These are phyloP conservation scores for Salvia rosmarinus DNA, from an alignment of 257 asterid species.

Conservation along the genomic window DNA sequence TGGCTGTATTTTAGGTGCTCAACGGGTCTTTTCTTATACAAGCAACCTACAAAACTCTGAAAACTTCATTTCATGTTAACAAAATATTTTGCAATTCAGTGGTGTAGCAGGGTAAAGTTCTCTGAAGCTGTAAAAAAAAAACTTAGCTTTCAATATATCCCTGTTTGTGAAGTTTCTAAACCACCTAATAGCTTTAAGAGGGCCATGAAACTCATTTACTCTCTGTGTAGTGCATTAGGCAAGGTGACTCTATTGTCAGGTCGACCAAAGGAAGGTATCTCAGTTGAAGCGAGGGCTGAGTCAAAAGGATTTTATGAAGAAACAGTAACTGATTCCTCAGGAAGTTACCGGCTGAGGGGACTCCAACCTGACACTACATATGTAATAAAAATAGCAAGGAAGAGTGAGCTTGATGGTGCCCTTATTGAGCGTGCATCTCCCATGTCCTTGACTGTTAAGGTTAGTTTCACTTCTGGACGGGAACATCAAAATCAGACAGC, in stretches of 20 bases:
- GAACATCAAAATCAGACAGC: constrained; percentile 14
- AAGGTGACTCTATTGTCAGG: constrained; percentile 83
- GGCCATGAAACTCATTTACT: constrained; percentile 33
- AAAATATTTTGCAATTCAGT: not conserved
- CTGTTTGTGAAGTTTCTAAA: constrained; percentile 14
- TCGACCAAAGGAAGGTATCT: constrained; percentile 84
- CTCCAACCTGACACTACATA: constrained; percentile 81
- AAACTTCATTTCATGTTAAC: constrained; percentile 16
- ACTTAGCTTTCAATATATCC: not conserved
- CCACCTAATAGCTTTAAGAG: constrained; percentile 14
- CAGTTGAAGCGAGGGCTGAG: constrained; percentile 92
- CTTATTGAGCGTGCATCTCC: constrained; percentile 91
- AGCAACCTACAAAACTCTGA: constrained; percentile 5
- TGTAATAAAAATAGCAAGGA: constrained; percentile 70
- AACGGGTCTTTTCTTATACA: not conserved
- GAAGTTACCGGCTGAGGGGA: constrained; percentile 89
- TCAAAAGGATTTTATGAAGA: constrained; percentile 89
- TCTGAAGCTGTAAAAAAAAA: not conserved
- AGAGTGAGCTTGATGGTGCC: constrained; percentile 53
- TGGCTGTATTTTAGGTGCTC: constrained; percentile 14
- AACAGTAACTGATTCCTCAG: constrained; percentile 80
- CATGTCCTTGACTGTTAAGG: constrained; percentile 63
- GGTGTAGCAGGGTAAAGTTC: constrained; percentile 15
- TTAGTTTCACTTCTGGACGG: constrained; percentile 42
- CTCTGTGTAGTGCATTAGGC: constrained; percentile 80